Base-by-base conservation (phyloP, 805 yeast species). In the Sugiyamaella smithiae region DNA sequence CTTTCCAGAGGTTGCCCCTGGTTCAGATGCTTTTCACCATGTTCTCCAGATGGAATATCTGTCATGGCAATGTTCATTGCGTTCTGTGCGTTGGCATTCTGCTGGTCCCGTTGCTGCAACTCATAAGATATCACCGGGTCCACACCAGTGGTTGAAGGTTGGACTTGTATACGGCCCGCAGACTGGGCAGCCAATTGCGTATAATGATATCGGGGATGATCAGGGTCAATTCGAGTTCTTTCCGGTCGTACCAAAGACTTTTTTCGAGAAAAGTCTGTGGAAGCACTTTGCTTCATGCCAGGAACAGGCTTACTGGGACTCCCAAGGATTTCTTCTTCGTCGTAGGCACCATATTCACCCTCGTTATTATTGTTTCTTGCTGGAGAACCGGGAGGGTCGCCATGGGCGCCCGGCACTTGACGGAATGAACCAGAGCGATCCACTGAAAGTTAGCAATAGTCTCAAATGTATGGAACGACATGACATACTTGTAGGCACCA, bases 241-340 rank as follows among this genome's bases (percentile, higher is more conserved):
- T 91, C 98, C 2, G 95, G 95, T 53, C 88, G 77, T 26, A 91
- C 85, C 53, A 91, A 71, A 0, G 97, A 85, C 57, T 80, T 74
- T 63, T 84, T 86, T 28, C 75, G 65, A 19, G 55, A 49, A 43
- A 58, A 47, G 11, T 58, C 60, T 8, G 36, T 19, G 11, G 48
- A 49, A 35, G 29, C 26, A 3, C 26, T 28, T 19, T 26, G 14
- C n/a, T 22, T 24, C 25, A 31, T 46, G 14, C 22, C 11, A 8
- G 46, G 26, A 20, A 33, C 22, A 12, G 31, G 23, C 19, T n/a
- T n/a, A n/a, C 44, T 14, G 6, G 33, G 40, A 20, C 23, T 5
- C 14, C 49, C 44, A 20, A 37, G 14, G 25, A 22, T 31, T 16
- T 44, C 47, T 19, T 43, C 46, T 4, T 45, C 49, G 17, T 40